These are phyloP conservation scores for Eimeria nieschulzi DNA, from an alignment of 169 alveolate genomes.

Conservation along the genomic window DNA sequence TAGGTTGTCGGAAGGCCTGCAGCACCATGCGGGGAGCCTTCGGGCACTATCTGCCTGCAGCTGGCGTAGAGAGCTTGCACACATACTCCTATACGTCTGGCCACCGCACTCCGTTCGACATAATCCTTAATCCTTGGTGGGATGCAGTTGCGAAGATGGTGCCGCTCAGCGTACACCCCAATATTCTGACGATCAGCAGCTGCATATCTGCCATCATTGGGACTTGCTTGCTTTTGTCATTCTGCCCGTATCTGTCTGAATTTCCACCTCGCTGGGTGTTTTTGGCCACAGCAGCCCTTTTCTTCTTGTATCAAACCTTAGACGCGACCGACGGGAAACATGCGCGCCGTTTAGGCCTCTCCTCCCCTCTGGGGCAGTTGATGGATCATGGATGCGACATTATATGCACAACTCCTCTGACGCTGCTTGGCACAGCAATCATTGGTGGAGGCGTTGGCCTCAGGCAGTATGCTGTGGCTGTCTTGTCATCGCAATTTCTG, in stretches of 20 bases:
- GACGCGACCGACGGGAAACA: slow-evolving; percentile 94
- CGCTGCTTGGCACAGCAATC: slow-evolving; percentile 66
- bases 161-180: slow-evolving; percentile 66
- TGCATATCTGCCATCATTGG: slow-evolving; percentile 45
- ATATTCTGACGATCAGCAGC: slow-evolving; percentile 55
- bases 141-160: slow-evolving; percentile 48
- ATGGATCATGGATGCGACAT: slow-evolving; percentile 93
- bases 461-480: slow-evolving; percentile 37
- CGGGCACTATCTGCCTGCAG: slow-evolving; percentile 69
- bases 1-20: neutral
- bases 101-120: slow-evolving; percentile 67
- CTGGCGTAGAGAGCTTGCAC: slow-evolving; percentile 64
- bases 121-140: slow-evolving; percentile 71
- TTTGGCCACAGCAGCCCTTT: slow-evolving; percentile 47
- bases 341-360: slow-evolving; percentile 87
- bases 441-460: slow-evolving; percentile 68
- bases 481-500: slow-evolving; percentile 54
- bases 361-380: slow-evolving; percentile 90
- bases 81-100: slow-evolving; percentile 63
- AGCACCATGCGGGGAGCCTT: slow-evolving; percentile 43
- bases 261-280: slow-evolving; percentile 70
- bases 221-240: slow-evolving; percentile 15
- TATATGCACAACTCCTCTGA: slow-evolving; percentile 78
- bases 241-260: slow-evolving; percentile 54
- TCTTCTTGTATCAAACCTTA: slow-evolving; percentile 81